Evolutionary conservation across 257 asterid genomes (phyloP), one percentile per base, ranked within the genome.

Genomic region (Penstemon newberryi): DNA sequence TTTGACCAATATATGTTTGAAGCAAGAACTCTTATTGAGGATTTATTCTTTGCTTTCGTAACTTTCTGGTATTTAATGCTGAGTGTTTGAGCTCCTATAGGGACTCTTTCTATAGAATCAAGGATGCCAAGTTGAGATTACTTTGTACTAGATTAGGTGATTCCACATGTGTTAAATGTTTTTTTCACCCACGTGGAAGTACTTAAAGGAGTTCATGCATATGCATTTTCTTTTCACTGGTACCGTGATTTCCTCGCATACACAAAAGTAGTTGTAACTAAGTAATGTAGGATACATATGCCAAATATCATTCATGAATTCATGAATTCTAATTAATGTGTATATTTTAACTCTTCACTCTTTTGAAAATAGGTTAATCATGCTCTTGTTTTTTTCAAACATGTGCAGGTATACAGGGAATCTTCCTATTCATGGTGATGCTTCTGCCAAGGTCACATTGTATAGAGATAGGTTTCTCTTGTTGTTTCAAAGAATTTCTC

Each of bases 341-440:
- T 37, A 10, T 25, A 25, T n/a, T 59, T 50, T 25, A 7, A 37
- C 72, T 5, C 43, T 25, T 43, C 39, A 10, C 59, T 55, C 56
- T 66, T 60, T 18, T 25, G 5, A 13, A 65, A 66, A 40, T 10
- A 44, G 2, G 42, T 12, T 38, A 61, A 41, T 46, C 18, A 25
- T 25, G 33, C 33, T 25, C 33, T 25, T 45, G 36, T 53, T 60
- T 62, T 54, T 63, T 50, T 10, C 49, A 41, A 51, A 45, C 49
- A 60, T 60, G 33, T 76, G 72, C 74, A 93, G 99, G 74, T 78
- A 84, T 75, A 70, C 81, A 39, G 91, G 93, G 71, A 77, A 73
- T 58, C 88, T 78, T 79, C 88, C 97, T 57, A 70, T 91, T 71
- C 95, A 94, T n/a, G 96, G 96, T 4, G 96, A 94, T 80, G 93